phyloP scores from a whole-genome alignment of 2,329 filamentous ascomycete species.

The Fusarium illudens region DNA sequence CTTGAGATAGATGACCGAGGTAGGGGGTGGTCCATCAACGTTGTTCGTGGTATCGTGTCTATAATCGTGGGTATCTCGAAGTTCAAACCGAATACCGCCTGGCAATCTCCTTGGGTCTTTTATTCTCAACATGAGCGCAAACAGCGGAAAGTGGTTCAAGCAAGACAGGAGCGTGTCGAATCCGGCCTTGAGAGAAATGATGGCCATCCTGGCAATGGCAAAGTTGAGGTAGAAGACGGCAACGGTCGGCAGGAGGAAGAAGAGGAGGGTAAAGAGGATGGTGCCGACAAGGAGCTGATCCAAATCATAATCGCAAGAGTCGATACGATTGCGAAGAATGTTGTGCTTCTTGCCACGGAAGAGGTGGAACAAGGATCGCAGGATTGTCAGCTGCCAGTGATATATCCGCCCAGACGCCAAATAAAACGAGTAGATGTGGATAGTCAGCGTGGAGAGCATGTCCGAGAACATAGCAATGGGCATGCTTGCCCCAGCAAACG shows the following conservation, averaged over 20 bases:
- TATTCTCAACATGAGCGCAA: slow-evolving; percentile 93
- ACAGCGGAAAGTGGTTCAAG: slow-evolving; percentile 96
- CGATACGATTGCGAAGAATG: slow-evolving; percentile 94
- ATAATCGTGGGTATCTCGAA: slow-evolving; percentile 74
- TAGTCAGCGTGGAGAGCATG: slow-evolving; percentile 85
- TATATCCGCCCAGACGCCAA: slow-evolving; percentile 96
- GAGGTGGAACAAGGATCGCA: slow-evolving; percentile 96
- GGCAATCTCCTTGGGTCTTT: slow-evolving; percentile 93
- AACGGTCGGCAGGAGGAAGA: slow-evolving; percentile 93
- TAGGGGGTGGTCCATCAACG: slow-evolving; percentile 64
- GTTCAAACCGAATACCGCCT: slow-evolving; percentile 87
- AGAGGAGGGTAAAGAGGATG: slow-evolving; percentile 93
- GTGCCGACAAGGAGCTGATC: slow-evolving; percentile 96
- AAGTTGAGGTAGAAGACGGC: slow-evolving; percentile 98
- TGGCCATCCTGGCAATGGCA: slow-evolving; percentile 90
- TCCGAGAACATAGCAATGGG: slow-evolving; percentile 96
- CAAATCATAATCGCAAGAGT: slow-evolving; percentile 98
- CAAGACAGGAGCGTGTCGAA: slow-evolving; percentile 93
- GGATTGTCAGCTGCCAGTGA: slow-evolving; percentile 97
- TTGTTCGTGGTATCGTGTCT: slow-evolving; percentile 51
- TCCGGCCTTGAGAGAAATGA: slow-evolving; percentile 89
- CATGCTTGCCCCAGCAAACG: slow-evolving; percentile 96
- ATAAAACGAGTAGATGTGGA: slow-evolving; percentile 99
- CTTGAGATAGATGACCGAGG: slow-evolving; percentile 87
- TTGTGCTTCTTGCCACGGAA: slow-evolving; percentile 99